A percentile compares a stretch with the other conserved stretches of the same genome.
phyloP scores from a whole-genome alignment of 441 rosid species.

The Populus hybrid region DNA sequence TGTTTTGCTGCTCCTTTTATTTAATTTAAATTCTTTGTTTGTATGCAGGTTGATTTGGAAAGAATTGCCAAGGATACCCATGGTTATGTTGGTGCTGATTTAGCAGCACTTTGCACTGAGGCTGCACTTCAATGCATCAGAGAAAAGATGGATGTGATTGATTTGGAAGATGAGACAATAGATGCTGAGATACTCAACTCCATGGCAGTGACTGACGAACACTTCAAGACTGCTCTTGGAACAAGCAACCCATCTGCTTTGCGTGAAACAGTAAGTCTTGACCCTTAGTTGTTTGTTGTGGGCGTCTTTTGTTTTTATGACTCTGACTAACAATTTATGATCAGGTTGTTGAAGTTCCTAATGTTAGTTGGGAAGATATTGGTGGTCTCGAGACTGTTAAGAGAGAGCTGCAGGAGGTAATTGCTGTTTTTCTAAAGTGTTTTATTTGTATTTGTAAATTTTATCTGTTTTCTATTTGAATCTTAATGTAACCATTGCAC shows the following conservation, averaged over 20 bases:
- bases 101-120: constrained; percentile 76
- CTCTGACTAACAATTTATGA: not conserved
- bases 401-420: constrained; percentile 74
- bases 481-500: not conserved
- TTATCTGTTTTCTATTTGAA: not conserved
- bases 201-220: constrained; percentile 72
- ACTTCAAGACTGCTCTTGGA: constrained; percentile 72
- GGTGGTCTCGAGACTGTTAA: constrained; percentile 75
- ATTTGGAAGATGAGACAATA: constrained; percentile 68
- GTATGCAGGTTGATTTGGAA: constrained; percentile 57
- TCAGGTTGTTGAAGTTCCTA: constrained; percentile 78
- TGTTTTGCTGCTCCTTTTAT: not conserved
- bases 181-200: constrained; percentile 78
- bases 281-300: not conserved
- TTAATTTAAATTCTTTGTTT: not conserved
- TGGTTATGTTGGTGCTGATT: constrained; percentile 76
- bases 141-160: constrained; percentile 80
- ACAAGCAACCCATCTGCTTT: constrained; percentile 80
- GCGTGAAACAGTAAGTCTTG: constrained; percentile 63
- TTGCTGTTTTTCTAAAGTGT: not conserved
- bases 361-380: constrained; percentile 64
- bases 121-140: constrained; percentile 73
- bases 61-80: constrained; percentile 65
- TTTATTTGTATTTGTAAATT: not conserved
- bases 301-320: not conserved